These are phyloP conservation scores for Globomyces pollinis-pini DNA, from an alignment of 192 early-diverging fungal species.

Conservation along the genomic window DNA sequence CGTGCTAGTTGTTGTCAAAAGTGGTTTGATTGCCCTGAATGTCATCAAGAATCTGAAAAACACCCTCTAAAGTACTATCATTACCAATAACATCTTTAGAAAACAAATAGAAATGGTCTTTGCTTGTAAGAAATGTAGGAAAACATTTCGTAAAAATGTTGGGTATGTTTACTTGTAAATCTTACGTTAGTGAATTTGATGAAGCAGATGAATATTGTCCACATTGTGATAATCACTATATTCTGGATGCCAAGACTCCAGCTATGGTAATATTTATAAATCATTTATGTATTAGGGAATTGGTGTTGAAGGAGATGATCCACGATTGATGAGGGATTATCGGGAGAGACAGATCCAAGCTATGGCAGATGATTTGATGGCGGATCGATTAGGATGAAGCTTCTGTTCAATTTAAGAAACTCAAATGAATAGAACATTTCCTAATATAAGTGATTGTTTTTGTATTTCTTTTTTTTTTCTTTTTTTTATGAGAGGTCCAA, in stretches of 20 bases:
- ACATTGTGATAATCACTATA: slow-evolving; percentile 95
- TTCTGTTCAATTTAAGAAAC: too few relatives aligned
- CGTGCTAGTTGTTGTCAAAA: slow-evolving; percentile 87
- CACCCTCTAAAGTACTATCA: slow-evolving; percentile 56
- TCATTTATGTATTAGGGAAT: slow-evolving; percentile 50
- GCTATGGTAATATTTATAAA: slow-evolving; percentile 41
- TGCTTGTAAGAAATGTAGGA: slow-evolving; percentile 98
- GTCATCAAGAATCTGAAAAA: slow-evolving; percentile 73
- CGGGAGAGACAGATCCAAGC: slow-evolving; percentile 29
- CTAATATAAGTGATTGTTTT: too few relatives aligned
- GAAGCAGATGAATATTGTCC: slow-evolving; percentile 97
- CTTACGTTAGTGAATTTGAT: slow-evolving; percentile 63
- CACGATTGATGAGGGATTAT: slow-evolving; percentile 52
- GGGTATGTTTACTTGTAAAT: slow-evolving; percentile 32
- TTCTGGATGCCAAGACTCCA: slow-evolving; percentile 87
- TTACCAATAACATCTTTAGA: slow-evolving; percentile 20
- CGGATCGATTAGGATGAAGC: slow-evolving; percentile 37
- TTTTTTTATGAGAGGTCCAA: too few relatives aligned
- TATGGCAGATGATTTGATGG: slow-evolving; percentile 35
- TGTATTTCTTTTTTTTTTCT: too few relatives aligned
- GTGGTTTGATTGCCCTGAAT: slow-evolving; percentile 97
- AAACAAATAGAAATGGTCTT: slow-evolving; percentile 89
- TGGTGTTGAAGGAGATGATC: slow-evolving; percentile 90
- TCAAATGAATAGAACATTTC: too few relatives aligned
- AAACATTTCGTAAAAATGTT: slow-evolving; percentile 92